A percentile compares a stretch with the other conserved stretches of the same genome.
These are phyloP conservation scores for Alternaria sp. DNA, from an alignment of 2,329 filamentous ascomycete species.

Conservation along the genomic window DNA sequence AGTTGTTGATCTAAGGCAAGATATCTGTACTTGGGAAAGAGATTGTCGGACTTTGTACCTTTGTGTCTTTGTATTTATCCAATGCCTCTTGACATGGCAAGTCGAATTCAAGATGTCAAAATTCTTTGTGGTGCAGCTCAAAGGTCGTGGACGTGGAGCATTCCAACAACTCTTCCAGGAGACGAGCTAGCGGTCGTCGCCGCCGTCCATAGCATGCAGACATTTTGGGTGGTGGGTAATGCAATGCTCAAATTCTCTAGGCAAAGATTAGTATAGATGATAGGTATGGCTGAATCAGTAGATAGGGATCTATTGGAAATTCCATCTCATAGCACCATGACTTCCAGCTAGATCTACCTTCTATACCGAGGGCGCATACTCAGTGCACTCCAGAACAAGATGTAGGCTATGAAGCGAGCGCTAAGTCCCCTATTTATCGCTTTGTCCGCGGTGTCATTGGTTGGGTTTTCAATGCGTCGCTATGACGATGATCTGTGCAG, in stretches of 20 bases:
- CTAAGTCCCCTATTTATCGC: background rate
- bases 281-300: too few relatives aligned
- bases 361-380: too few relatives aligned
- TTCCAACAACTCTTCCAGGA: too few relatives aligned
- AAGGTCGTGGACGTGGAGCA: too few relatives aligned
- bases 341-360: too few relatives aligned
- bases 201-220: too few relatives aligned
- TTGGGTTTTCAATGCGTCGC: background rate
- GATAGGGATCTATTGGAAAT: too few relatives aligned
- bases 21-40: background rate
- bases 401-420: background rate
- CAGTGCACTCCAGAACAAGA: background rate
- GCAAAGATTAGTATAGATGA: too few relatives aligned
- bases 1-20: background rate
- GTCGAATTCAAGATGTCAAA: background rate
- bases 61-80: background rate
- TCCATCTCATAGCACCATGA: too few relatives aligned
- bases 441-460: background rate
- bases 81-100: background rate
- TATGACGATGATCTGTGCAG: background rate
- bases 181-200: too few relatives aligned
- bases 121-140: background rate
- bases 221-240: too few relatives aligned
- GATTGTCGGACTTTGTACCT: background rate
- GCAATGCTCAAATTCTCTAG: too few relatives aligned